These are phyloP conservation scores for Leptographium lundbergii DNA, from an alignment of 2,329 filamentous ascomycete genomes.

Conservation along the genomic window DNA sequence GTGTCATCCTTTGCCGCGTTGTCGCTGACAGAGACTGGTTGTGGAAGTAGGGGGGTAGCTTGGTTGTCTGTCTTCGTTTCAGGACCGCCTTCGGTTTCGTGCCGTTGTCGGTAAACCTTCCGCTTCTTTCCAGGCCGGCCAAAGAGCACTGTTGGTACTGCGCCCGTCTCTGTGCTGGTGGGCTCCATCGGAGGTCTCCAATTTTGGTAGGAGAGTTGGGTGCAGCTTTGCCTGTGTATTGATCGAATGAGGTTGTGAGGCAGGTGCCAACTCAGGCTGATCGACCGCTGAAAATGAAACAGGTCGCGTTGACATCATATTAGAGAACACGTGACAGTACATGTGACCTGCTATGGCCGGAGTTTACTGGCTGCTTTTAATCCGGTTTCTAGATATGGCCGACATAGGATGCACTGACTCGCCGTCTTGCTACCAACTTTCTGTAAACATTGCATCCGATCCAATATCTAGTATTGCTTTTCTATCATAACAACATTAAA, in stretches of 20 bases:
- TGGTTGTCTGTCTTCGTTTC: background rate
- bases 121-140: slow-evolving; percentile 43
- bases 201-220: background rate
- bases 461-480: background rate
- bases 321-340: background rate
- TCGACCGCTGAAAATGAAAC: background rate
- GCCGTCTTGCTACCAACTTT: too few species aligned
- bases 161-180: slow-evolving; percentile 6
- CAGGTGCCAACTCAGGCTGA: background rate
- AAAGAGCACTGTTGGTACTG: slow-evolving; percentile 32
- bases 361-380: background rate
- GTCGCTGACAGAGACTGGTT: background rate
- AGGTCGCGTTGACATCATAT: background rate
- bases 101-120: slow-evolving; percentile 44
- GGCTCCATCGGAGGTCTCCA: slow-evolving; percentile 2
- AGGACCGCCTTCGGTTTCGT: background rate
- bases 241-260: background rate
- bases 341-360: background rate
- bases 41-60: background rate
- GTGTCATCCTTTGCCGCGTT: background rate
- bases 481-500: background rate
- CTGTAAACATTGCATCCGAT: background rate
- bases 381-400: background rate
- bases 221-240: background rate
- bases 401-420: too few species aligned